phyloP scores from a whole-genome alignment of 2,329 filamentous ascomycete genomes.

The Rhinocladiella similis region DNA sequence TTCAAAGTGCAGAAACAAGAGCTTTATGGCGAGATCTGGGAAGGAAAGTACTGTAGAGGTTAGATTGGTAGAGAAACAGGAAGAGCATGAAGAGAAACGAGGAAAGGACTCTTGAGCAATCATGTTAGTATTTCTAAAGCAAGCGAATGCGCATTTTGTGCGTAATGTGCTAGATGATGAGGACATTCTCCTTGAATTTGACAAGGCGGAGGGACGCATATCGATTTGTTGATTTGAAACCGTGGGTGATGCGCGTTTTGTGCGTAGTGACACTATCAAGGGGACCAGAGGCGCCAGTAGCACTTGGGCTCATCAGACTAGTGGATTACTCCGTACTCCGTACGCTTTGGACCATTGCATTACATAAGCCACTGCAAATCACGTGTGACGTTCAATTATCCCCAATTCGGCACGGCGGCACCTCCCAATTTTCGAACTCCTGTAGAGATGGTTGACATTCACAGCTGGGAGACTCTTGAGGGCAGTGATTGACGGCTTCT shows the following conservation, averaged over 20 bases:
- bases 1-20: too few species aligned
- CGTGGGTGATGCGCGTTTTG: slow-evolving; percentile 16
- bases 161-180: slow-evolving; percentile 6
- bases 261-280: slow-evolving; percentile 17
- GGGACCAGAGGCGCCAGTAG: neutral
- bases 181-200: neutral
- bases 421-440: neutral
- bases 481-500: too few species aligned
- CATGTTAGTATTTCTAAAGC: slow-evolving; percentile 6
- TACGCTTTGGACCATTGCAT: too few species aligned
- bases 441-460: neutral
- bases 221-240: neutral
- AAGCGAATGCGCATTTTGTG: slow-evolving; percentile 19
- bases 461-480: too few species aligned
- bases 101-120: slow-evolving; percentile 1
- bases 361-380: neutral
- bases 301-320: neutral
- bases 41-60: neutral
- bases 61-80: neutral
- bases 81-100: neutral
- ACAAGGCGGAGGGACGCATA: slow-evolving; percentile 2
- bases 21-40: neutral
- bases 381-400: neutral
- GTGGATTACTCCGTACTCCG: too few species aligned
- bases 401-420: neutral